These are phyloP conservation scores for Ammopiptanthus mongolicus DNA, from an alignment of 306 rosid species.

Conservation along the genomic window DNA sequence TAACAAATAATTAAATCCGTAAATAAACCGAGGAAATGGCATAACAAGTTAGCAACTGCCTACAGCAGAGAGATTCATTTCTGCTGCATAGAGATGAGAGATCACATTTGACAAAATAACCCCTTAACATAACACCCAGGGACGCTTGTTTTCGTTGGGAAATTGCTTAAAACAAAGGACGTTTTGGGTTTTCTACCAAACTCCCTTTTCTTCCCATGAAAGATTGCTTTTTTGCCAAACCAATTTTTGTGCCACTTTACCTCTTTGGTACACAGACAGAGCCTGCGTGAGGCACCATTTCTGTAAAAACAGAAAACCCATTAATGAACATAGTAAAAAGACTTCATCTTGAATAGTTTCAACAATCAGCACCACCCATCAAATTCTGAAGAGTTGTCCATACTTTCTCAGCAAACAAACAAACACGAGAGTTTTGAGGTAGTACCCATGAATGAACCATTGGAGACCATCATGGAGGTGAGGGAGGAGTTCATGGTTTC, in stretches of 20 bases:
- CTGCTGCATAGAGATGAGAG: no score
- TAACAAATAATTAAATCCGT: no score
- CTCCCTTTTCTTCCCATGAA: no score
- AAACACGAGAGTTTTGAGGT: neutral
- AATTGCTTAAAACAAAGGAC: neutral
- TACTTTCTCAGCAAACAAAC: neutral
- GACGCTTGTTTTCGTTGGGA: neutral
- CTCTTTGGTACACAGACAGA: neutral
- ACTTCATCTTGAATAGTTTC: no score
- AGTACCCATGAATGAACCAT: neutral
- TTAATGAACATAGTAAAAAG: neutral
- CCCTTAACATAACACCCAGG: no score
- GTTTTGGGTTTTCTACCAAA: neutral
- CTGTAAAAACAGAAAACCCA: neutral
- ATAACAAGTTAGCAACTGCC: no score
- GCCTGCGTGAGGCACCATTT: neutral
- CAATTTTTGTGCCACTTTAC: neutral
- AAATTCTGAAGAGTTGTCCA: neutral
- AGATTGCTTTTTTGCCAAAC: neutral
- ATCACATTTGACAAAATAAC: no score
- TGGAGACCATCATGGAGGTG: conserved; percentile 24
- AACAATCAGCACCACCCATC: neutral
- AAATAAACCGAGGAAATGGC: no score
- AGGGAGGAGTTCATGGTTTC: conserved; percentile 47
- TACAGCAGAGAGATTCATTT: no score